Percentiles rank a stretch among this genome's conserved stretches.
Conservation (phyloP, 225 moss, liverwort and hornwort genomes). For the Lunularia cruciata region DNA sequence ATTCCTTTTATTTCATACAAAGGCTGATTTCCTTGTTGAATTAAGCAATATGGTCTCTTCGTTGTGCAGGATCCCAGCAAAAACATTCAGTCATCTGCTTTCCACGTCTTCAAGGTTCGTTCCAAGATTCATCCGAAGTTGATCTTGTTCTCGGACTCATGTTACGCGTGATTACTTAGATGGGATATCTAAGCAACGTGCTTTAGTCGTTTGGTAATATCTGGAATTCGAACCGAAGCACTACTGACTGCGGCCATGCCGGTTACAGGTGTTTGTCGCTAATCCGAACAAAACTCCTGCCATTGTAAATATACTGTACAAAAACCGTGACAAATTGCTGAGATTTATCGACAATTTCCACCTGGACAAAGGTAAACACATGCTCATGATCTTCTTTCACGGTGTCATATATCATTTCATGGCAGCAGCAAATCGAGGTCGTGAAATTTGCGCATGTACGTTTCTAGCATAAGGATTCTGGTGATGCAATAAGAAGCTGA, state of each 20-base stretch:
- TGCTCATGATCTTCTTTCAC: background rate
- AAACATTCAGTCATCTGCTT: conserved; percentile 93
- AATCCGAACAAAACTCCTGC: conserved; percentile 97
- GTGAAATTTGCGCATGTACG: no score
- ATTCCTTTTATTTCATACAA: no score
- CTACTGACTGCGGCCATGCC: background rate
- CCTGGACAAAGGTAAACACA: conserved; percentile 67
- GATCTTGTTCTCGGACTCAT: background rate
- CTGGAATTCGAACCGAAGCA: no score
- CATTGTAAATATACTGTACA: conserved; percentile 76
- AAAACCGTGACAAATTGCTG: conserved; percentile 88
- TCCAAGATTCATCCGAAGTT: background rate
- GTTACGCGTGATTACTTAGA: background rate
- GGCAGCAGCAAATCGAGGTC: no score
- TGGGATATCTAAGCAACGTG: background rate
- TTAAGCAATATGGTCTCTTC: background rate
- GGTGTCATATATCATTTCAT: no score
- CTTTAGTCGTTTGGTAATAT: background rate
- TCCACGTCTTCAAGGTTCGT: conserved; percentile 82
- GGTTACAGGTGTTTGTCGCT: conserved; percentile 77
- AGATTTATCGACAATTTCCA: conserved; percentile 85
- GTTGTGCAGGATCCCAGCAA: conserved; percentile 76
- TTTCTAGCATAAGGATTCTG: no score
- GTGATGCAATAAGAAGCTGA: no score
- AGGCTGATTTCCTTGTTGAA: no score